Percentiles rank a stretch among this genome's conserved stretches.
Evolutionary conservation across 2,329 filamentous ascomycete genomes (phyloP).

Genomic region (Talaromyces sp.): DNA sequence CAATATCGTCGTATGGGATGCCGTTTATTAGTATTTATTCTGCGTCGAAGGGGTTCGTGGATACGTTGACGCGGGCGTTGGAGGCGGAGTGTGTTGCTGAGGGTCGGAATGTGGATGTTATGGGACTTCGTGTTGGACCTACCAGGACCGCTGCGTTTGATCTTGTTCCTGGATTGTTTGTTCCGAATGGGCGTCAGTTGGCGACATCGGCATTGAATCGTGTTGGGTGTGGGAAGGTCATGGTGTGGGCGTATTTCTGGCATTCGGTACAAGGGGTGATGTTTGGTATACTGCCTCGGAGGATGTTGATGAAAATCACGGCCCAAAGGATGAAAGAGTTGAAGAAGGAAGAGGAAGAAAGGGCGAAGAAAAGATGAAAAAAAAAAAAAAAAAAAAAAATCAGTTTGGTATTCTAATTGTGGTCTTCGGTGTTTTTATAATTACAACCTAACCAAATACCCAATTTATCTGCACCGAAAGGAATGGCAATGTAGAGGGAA

Average conservation of each 20-base stretch:
- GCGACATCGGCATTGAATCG: slow-evolving; percentile 37
- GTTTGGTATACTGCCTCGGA: slow-evolving; percentile 21
- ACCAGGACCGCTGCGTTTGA: slow-evolving; percentile 33
- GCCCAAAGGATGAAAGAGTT: slow-evolving; percentile 13
- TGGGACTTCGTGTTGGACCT: slow-evolving; percentile 40
- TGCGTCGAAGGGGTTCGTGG: slow-evolving; percentile 51
- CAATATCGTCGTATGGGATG: slow-evolving; percentile 48
- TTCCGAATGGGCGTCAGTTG: slow-evolving; percentile 32
- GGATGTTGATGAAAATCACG: slow-evolving; percentile 17
- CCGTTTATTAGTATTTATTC: slow-evolving; percentile 54
- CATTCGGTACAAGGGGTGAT: slow-evolving; percentile 33
- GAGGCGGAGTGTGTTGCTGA: slow-evolving; percentile 47
- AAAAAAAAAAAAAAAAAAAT: slow-evolving; percentile 12
- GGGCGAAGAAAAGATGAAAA: slow-evolving; percentile 13
- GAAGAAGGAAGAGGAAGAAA: slow-evolving; percentile 11
- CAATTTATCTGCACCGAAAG: slow-evolving; percentile 9
- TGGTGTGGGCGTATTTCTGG: slow-evolving; percentile 36
- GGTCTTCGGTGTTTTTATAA: slow-evolving; percentile 1
- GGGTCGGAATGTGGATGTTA: slow-evolving; percentile 41
- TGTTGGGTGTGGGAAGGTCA: slow-evolving; percentile 37
- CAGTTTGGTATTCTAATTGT: neutral
- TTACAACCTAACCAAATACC: slow-evolving; percentile 8
- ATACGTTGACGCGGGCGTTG: slow-evolving; percentile 45
- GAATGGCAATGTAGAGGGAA: neutral
- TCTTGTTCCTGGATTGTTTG: slow-evolving; percentile 25